Conservation (phyloP, 192 early-diverging fungal species). For the Phlyctochytrium arcticum region DNA sequence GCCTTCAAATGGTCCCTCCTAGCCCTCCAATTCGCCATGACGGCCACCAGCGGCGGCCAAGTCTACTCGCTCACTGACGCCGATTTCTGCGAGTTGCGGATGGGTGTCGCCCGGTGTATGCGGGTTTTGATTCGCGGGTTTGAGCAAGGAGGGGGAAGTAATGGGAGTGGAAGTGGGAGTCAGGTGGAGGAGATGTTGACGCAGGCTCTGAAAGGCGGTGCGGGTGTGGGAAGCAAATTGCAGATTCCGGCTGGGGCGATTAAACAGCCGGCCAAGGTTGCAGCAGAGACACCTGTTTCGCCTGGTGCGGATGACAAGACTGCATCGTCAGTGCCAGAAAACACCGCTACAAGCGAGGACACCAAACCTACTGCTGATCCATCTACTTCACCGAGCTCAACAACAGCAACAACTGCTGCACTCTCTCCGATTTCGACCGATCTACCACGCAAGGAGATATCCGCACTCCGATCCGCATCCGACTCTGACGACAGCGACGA, state of each 20-base stretch:
- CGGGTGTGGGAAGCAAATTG: background rate
- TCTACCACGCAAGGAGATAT: conserved; percentile 10
- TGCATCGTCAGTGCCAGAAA: background rate
- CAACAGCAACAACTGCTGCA: no score
- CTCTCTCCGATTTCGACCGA: no score
- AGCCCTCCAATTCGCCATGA: conserved; percentile 80
- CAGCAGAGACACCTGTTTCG: background rate
- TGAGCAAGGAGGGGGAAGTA: conserved; percentile 41
- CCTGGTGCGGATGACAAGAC: background rate
- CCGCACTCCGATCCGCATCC: conserved; percentile 2
- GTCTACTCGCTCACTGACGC: conserved; percentile 64
- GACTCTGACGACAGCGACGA: conserved; percentile 17
- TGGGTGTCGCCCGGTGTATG: conserved; percentile 74
- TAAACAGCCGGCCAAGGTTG: background rate
- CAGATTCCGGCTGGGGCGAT: no score
- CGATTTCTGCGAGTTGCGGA: conserved; percentile 68
- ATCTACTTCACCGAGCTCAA: no score
- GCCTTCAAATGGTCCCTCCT: conserved; percentile 73
- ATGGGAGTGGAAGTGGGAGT: background rate
- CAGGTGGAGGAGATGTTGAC: conserved; percentile 7
- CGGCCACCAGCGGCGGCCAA: conserved; percentile 65
- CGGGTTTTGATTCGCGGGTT: conserved; percentile 77
- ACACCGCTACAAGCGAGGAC: no score
- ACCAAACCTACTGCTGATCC: no score
- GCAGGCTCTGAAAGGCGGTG: background rate